Evolutionary conservation across 2,329 filamentous ascomycete genomes (phyloP).

Genomic region (Myotisia sp.): DNA sequence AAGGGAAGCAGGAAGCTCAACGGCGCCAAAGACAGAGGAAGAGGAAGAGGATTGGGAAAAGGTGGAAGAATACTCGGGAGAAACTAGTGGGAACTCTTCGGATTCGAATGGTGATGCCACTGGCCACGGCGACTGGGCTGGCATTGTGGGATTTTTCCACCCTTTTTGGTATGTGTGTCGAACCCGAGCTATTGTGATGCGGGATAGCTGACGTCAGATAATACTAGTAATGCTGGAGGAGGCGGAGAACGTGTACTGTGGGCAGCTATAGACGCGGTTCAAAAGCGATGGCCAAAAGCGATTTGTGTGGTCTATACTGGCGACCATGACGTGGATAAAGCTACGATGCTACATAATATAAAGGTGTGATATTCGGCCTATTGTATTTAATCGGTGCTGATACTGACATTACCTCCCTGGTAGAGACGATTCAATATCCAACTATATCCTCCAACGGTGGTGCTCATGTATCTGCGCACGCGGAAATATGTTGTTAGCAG

Average conservation of each 20-base stretch:
- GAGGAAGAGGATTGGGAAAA: conserved; percentile 58
- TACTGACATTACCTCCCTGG: conserved; percentile 4
- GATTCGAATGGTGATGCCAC: not conserved
- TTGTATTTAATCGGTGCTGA: too few relatives aligned
- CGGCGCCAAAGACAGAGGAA: conserved; percentile 16
- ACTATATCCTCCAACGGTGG: conserved; percentile 65
- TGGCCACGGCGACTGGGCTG: conserved; percentile 50
- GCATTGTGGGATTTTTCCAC: conserved; percentile 91
- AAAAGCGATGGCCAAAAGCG: conserved; percentile 73
- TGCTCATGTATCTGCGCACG: conserved; percentile 82
- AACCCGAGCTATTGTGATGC: conserved; percentile 4
- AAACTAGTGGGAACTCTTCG: conserved; percentile 10
- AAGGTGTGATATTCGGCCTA: conserved; percentile 56
- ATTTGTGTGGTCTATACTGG: conserved; percentile 91
- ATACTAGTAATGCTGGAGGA: conserved; percentile 78
- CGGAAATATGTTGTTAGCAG: conserved; percentile 72
- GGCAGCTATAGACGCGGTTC: conserved; percentile 84
- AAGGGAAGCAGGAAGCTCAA: conserved; percentile 8
- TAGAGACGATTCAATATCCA: conserved; percentile 83
- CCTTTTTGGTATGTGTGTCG: conserved; percentile 65
- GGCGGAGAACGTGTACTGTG: conserved; percentile 92
- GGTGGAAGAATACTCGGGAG: conserved; percentile 41
- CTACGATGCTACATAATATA: conserved; percentile 61
- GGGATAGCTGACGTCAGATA: not conserved
- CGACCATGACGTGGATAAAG: conserved; percentile 76